Evolutionary conservation across 2,329 filamentous ascomycete genomes (phyloP).

Genomic region (Alternaria gansuensis): DNA sequence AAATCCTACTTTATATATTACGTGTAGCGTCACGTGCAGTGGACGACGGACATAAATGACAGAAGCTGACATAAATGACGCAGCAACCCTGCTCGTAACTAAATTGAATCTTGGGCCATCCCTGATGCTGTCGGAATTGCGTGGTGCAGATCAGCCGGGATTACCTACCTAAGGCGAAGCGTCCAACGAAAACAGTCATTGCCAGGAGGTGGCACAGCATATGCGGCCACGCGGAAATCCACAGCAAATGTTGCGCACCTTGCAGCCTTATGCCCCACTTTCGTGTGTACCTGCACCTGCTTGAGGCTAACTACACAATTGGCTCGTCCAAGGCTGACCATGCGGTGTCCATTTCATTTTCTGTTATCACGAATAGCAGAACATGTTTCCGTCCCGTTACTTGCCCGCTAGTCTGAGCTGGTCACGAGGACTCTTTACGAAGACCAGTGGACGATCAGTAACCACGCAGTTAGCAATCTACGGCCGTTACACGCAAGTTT

Average conservation of each 20-base stretch:
- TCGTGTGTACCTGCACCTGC: not conserved
- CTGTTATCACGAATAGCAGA: not conserved
- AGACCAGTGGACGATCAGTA: not conserved
- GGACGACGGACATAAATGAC: too few relatives aligned
- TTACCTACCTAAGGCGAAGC: not conserved
- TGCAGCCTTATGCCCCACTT: not conserved
- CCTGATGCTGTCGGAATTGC: not conserved
- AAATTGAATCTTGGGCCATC: not conserved
- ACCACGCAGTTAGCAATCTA: not conserved
- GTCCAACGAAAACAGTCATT: conserved; percentile 1
- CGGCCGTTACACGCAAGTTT: not conserved
- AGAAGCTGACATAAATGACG: too few relatives aligned
- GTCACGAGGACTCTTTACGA: not conserved
- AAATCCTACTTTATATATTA: too few relatives aligned
- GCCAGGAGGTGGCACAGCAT: not conserved
- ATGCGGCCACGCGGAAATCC: not conserved
- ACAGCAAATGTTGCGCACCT: not conserved
- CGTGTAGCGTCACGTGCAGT: too few relatives aligned
- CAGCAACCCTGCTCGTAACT: not conserved
- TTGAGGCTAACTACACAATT: not conserved
- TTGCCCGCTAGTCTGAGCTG: not conserved
- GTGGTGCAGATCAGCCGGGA: not conserved
- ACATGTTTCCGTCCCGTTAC: not conserved
- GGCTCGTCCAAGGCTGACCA: not conserved
- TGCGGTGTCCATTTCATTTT: not conserved